Conservation (phyloP, 2,329 filamentous ascomycete genomes). For the Venturia effusa region DNA sequence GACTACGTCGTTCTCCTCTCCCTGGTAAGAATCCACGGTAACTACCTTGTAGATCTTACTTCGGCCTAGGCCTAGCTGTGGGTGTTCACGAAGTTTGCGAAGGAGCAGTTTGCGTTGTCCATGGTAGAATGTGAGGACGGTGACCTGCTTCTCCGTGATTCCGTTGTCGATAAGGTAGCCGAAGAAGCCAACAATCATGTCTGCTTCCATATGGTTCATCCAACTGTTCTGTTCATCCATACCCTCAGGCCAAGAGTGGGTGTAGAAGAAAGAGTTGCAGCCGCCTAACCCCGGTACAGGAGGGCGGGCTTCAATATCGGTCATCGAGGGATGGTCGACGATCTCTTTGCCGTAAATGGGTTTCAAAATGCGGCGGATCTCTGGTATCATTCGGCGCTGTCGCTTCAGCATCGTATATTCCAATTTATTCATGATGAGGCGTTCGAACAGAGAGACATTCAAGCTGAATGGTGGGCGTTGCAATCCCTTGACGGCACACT, state of each 20-base stretch:
- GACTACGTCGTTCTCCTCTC: slow-evolving; percentile 79
- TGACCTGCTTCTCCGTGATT: slow-evolving; percentile 50
- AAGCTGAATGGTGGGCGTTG: slow-evolving; percentile 52
- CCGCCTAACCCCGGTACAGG: slow-evolving; percentile 53
- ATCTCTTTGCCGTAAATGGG: slow-evolving; percentile 51
- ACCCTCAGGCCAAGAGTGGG: slow-evolving; percentile 54
- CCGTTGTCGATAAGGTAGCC: slow-evolving; percentile 63
- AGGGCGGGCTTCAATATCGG: slow-evolving; percentile 32
- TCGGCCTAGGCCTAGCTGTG: background rate
- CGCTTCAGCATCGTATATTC: slow-evolving; percentile 53
- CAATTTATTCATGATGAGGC: slow-evolving; percentile 56
- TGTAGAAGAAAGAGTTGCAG: slow-evolving; percentile 50
- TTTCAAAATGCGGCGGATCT: slow-evolving; percentile 48
- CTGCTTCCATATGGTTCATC: slow-evolving; percentile 60
- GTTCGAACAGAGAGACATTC: slow-evolving; percentile 69
- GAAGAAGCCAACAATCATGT: slow-evolving; percentile 65
- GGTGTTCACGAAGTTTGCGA: slow-evolving; percentile 30
- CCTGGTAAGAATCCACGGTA: slow-evolving; percentile 84
- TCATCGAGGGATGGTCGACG: slow-evolving; percentile 47
- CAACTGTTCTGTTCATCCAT: slow-evolving; percentile 54
- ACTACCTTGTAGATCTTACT: slow-evolving; percentile 47
- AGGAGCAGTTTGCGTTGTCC: slow-evolving; percentile 63
- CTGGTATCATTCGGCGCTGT: slow-evolving; percentile 65
- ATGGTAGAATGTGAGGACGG: slow-evolving; percentile 78
- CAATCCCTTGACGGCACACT: slow-evolving; percentile 52